phyloP scores from a whole-genome alignment of 2,329 filamentous ascomycete species.

The Myotisia sp. region DNA sequence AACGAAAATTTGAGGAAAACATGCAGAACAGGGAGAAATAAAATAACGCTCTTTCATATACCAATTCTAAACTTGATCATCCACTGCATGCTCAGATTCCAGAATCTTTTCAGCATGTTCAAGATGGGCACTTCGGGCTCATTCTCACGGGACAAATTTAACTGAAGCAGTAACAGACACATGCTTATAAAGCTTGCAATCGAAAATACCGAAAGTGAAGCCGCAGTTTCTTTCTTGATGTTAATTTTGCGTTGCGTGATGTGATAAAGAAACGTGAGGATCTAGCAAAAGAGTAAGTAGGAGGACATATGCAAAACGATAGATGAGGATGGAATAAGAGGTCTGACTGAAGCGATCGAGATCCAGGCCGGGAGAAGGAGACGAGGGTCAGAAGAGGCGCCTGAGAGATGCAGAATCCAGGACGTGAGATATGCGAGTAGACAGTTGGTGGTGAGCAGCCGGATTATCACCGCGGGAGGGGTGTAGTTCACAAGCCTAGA shows the following conservation, averaged over 20 bases:
- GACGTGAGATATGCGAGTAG: conserved; percentile 63
- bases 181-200: conserved; percentile 64
- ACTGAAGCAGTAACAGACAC: conserved; percentile 51
- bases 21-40: not conserved
- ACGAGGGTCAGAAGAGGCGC: conserved; percentile 54
- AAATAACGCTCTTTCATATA: not conserved
- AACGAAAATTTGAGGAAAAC: not conserved
- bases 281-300: conserved; percentile 32
- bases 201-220: conserved; percentile 63
- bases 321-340: not conserved
- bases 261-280: conserved; percentile 60
- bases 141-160: conserved; percentile 48
- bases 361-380: conserved; percentile 66
- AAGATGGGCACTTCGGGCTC: conserved; percentile 48
- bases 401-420: conserved; percentile 54
- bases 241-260: conserved; percentile 64
- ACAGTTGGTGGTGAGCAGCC: conserved; percentile 59
- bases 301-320: not conserved
- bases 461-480: conserved; percentile 60
- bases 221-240: conserved; percentile 64
- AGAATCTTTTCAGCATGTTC: conserved; percentile 32
- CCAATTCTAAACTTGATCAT: conserved; percentile 7
- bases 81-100: conserved; percentile 23
- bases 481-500: conserved; percentile 69
- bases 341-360: conserved; percentile 54